Evolutionary conservation across 495 filamentous ascomycete species (phyloP), one percentile per base, ranked within the genome.

Genomic region (Penicillium argentinense): DNA sequence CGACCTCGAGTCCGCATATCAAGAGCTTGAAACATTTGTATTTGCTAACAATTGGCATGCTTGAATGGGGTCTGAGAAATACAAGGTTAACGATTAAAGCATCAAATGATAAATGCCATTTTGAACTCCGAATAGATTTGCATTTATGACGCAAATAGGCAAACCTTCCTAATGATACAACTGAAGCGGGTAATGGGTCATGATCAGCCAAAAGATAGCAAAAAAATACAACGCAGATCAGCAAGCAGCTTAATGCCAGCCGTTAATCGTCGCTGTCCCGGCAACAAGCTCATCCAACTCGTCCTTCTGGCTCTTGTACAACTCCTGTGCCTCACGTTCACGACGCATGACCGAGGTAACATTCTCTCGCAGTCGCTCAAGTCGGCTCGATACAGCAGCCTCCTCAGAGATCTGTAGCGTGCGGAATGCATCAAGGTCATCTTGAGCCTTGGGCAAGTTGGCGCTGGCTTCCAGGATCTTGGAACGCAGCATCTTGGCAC

Each of bases 251-350:
- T 40, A 75, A 53, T 75, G 67, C 68, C 69, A 75, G 7, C 72
- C 70, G 60, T 75, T 73, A 18, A 72, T 63, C 23, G 51, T 59
- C 6, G 63, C 67, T 4, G 61, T 66, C 17, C 66, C 64, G 23
- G 62, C 60, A 45, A 69, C 50, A 36, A 92, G 69, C 45, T 69
- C 75, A 39, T 87, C 84, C 44, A 97, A 60, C 71, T 97, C 93
- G 27, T 89, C 87, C 62, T 78, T 89, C 47, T 81, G 76, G 47
- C 64, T 71, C 59, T 85, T 77, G 62, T 92, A 97, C 53, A 85
- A 62, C 47, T 97, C 90, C 68, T 98, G 95, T 22, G 88, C 88
- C 73, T 96, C 89, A 39, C 89, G 77, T 74, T 96, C 92, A 46
- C 91, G 77, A 47, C 82, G 84, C 60, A 82, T 86, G 17, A 97